phyloP scores from a whole-genome alignment of 257 asterid species.

The Plantago elongata region DNA sequence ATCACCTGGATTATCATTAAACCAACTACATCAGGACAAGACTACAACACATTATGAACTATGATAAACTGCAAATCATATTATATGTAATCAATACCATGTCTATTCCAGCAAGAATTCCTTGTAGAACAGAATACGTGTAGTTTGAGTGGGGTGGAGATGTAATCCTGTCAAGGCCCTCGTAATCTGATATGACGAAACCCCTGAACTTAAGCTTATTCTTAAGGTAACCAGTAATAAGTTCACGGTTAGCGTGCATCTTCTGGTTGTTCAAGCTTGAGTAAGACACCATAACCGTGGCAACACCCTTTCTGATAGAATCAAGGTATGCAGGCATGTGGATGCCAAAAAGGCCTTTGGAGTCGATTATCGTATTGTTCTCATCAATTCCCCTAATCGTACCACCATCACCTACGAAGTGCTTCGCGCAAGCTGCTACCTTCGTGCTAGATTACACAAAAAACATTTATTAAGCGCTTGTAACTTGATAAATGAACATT shows the following conservation, averaged over 20 bases:
- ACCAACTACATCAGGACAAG: not conserved
- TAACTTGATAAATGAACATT: not conserved
- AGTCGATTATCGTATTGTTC: conserved; percentile 48
- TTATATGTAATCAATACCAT: conserved; percentile 41
- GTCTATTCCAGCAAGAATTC: conserved; percentile 69
- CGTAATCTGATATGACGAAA: conserved; percentile 79
- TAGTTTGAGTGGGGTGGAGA: conserved; percentile 63
- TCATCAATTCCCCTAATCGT: conserved; percentile 49
- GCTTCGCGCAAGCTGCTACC: conserved; percentile 68
- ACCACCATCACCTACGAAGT: conserved; percentile 77
- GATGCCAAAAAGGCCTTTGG: conserved; percentile 36
- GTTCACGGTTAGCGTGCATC: conserved; percentile 50
- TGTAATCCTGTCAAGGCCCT: conserved; percentile 68
- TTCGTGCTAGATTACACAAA: conserved; percentile 15
- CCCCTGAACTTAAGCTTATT: conserved; percentile 66
- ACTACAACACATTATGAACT: not conserved
- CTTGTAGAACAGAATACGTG: conserved; percentile 65
- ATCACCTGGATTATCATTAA: conserved; percentile 30
- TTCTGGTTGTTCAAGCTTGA: conserved; percentile 56
- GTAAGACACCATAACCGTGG: conserved; percentile 66
- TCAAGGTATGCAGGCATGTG: conserved; percentile 72
- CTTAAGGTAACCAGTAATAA: conserved; percentile 51
- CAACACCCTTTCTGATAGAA: conserved; percentile 49
- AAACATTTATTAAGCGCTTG: not conserved
- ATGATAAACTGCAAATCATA: not conserved